phyloP scores from a whole-genome alignment of 2,329 filamentous ascomycete genomes.

The Rachicladosporium sp. region DNA sequence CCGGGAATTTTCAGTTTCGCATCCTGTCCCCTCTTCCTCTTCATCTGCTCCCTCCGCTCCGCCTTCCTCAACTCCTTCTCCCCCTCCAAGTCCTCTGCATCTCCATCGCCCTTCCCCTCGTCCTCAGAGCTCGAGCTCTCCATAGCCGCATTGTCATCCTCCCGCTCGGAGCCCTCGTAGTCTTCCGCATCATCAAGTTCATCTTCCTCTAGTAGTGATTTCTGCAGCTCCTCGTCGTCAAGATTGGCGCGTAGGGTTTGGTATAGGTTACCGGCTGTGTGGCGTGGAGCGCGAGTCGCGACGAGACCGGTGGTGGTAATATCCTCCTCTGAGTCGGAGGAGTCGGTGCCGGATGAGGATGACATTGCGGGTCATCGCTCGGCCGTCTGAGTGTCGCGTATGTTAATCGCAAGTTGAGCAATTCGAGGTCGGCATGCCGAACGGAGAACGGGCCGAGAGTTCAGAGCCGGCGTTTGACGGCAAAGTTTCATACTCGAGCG shows the following conservation, averaged over 20 bases:
- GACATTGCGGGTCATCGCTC: no score
- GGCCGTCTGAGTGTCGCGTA: no score
- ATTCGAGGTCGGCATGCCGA: no score
- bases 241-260: slow-evolving; percentile 58
- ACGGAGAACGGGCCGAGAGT: no score
- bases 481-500: no score
- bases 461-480: no score
- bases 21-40: slow-evolving; percentile 73
- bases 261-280: slow-evolving; percentile 76
- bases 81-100: slow-evolving; percentile 63
- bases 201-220: slow-evolving; percentile 35
- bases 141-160: slow-evolving; percentile 57
- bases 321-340: slow-evolving; percentile 14
- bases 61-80: slow-evolving; percentile 75
- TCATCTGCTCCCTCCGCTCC: slow-evolving; percentile 57
- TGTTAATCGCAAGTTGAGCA: no score
- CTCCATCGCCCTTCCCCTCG: slow-evolving; percentile 45
- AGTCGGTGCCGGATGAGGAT: slow-evolving; percentile 6
- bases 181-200: slow-evolving; percentile 35
- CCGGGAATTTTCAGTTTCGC: slow-evolving; percentile 47
- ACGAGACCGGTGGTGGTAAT: slow-evolving; percentile 42
- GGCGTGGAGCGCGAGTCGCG: slow-evolving; percentile 60
- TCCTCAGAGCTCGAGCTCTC: slow-evolving; percentile 79
- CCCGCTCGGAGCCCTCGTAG: slow-evolving; percentile 29
- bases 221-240: slow-evolving; percentile 29